Evolutionary conservation across 306 rosid genomes (phyloP).

Genomic region (Hippophae tibetana): DNA sequence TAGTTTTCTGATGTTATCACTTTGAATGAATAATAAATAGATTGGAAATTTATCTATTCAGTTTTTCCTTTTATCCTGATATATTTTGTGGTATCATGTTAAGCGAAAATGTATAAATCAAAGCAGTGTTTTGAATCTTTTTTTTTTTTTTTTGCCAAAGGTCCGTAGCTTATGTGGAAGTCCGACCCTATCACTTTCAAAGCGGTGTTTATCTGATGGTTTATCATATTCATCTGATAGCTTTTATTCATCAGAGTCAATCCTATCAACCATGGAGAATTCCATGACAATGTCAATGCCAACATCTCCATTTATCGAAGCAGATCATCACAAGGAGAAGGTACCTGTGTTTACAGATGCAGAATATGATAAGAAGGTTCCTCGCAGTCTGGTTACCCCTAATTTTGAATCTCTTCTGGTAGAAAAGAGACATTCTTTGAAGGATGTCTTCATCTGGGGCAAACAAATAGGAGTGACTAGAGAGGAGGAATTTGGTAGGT

Average conservation of each 20-base stretch:
- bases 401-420: conserved; percentile 24
- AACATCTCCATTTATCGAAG: conserved; percentile 41
- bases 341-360: conserved; percentile 19
- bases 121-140: conserved; percentile 12
- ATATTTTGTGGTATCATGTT: not conserved
- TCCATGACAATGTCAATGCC: conserved; percentile 33
- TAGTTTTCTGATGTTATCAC: not conserved
- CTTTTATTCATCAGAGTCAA: conserved; percentile 37
- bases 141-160: conserved; percentile 32
- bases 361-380: conserved; percentile 26
- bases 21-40: too few species aligned
- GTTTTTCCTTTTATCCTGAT: not conserved
- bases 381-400: conserved; percentile 26
- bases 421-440: conserved; percentile 41
- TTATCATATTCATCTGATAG: conserved; percentile 51
- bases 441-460: conserved; percentile 89
- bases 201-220: conserved; percentile 75
- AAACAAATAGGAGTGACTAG: conserved; percentile 47
- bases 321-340: conserved; percentile 29
- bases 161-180: conserved; percentile 65
- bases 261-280: conserved; percentile 31
- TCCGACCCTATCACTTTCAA: conserved; percentile 68
- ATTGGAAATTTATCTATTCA: too few species aligned
- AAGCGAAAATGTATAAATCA: not conserved
- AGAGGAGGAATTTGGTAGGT: conserved; percentile 34